Base-by-base conservation (phyloP, 2,329 filamentous ascomycete species). In the Tolypocladium guangdongense region DNA sequence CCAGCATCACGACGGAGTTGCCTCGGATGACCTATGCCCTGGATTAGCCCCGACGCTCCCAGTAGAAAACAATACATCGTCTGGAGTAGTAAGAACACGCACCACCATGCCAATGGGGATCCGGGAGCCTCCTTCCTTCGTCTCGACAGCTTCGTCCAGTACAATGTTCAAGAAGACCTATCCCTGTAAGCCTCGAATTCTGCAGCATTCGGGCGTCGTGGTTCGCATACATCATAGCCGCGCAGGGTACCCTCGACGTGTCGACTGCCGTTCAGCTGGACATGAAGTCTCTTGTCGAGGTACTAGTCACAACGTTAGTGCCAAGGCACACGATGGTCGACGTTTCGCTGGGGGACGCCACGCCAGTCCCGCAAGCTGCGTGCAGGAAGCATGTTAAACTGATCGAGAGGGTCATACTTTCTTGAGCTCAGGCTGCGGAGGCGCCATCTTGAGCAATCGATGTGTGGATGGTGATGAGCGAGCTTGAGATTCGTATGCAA, bases 131-230 rank as follows among this genome's bases (percentile, higher is more conserved):
- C 88, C 88, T 22, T 87, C 80, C 72, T 95, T 96, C 77, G 96
- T 91, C 71, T 99, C 93, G 48, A 96, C 84, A 22, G 93, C 92
- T 63, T 99, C 93, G 70, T 99, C 95, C 27, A 99, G 82, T 45
- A 99, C 93, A 67, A 99, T 90, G 74, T 99, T 99, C 66, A 99
- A 78, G 75, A 97, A 99, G 58, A 97, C 91, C 92, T 96, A 48
- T 12, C 2, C 18, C 39, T 33, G 36, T 56, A 46, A 56, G 54
- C 12, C n/a, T 20, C n/a, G 35, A 4, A 12, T 4, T 48, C 18
- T 27, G 18, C 22, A n/a, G 12, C 16, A 24, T 50, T 20, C 36
- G 7, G 41, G 27, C 8, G 22, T 27, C 14, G 3, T 1, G 12
- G 3, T 2, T 16, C 3, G 43, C 86, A 60, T 75, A 96, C 93